A percentile compares a stretch with the other conserved stretches of the same genome.
Evolutionary conservation across 805 yeast species (phyloP).

Genomic region (Hanseniaspora clermontiae): DNA sequence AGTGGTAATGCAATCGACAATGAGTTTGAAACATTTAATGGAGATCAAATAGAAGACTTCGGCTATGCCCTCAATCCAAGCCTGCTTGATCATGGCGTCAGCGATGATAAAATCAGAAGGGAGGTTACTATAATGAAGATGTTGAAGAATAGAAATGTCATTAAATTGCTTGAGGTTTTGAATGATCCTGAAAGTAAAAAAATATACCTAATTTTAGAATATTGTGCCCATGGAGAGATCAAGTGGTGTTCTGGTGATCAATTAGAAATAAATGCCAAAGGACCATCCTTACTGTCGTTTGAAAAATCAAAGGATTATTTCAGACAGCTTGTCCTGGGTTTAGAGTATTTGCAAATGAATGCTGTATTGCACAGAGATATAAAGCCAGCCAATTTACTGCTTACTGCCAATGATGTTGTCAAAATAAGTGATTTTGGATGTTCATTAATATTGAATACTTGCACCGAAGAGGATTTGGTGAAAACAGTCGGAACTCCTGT

Average conservation of each 20-base stretch:
- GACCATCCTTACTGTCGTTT: slow-evolving; percentile 57
- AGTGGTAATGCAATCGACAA: slow-evolving; percentile 25
- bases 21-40: slow-evolving; percentile 23
- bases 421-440: slow-evolving; percentile 97
- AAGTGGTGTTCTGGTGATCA: slow-evolving; percentile 50
- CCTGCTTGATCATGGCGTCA: slow-evolving; percentile 21
- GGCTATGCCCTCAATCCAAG: background rate
- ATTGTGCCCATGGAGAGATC: slow-evolving; percentile 80
- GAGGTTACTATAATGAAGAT: slow-evolving; percentile 91
- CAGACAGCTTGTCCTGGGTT: slow-evolving; percentile 72
- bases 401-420: slow-evolving; percentile 55
- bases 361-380: slow-evolving; percentile 92
- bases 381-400: slow-evolving; percentile 81
- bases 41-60: slow-evolving; percentile 7
- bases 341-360: slow-evolving; percentile 80
- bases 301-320: slow-evolving; percentile 58
- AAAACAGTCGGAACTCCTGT: slow-evolving; percentile 98
- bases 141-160: slow-evolving; percentile 87
- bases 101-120: slow-evolving; percentile 64
- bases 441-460: slow-evolving; percentile 45
- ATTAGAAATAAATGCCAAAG: slow-evolving; percentile 28
- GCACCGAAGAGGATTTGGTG: slow-evolving; percentile 67
- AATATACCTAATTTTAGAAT: slow-evolving; percentile 81
- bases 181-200: slow-evolving; percentile 77
- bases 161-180: slow-evolving; percentile 68